phyloP scores from a whole-genome alignment of 306 rosid genomes.

The Pterocarpus santalinus region DNA sequence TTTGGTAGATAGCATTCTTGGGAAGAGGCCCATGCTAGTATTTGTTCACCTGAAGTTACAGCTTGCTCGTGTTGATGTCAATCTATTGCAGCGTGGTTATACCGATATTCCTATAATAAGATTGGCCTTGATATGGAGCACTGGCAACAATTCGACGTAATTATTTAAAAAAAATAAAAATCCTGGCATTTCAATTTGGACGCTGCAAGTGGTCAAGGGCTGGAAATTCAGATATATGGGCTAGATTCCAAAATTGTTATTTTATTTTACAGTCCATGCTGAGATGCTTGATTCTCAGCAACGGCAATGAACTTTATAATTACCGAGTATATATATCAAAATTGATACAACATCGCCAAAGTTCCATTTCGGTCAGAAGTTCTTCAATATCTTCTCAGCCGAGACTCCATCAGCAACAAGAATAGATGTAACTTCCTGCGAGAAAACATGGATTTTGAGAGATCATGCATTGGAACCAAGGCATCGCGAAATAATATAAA shows the following conservation, averaged over 20 bases:
- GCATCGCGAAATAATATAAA: neutral
- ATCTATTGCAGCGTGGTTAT: no score
- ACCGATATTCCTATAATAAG: neutral
- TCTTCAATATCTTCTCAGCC: conserved; percentile 84
- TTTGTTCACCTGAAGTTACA: no score
- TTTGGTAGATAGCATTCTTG: no score
- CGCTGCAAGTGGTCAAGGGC: conserved; percentile 21
- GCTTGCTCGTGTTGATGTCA: no score
- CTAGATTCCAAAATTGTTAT: conserved; percentile 52
- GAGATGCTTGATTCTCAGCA: conserved; percentile 61
- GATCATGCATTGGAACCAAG: conserved; percentile 14
- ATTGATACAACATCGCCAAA: conserved; percentile 64
- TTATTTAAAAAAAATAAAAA: neutral
- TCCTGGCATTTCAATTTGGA: neutral
- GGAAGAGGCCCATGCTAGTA: no score
- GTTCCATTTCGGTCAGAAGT: conserved; percentile 64
- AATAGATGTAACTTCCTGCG: conserved; percentile 94
- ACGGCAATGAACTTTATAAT: conserved; percentile 45
- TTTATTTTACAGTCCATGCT: conserved; percentile 59
- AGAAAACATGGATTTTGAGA: conserved; percentile 20
- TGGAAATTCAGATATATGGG: conserved; percentile 37
- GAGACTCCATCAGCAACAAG: conserved; percentile 87
- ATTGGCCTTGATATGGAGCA: neutral
- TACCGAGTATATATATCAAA: conserved; percentile 34
- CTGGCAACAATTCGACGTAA: neutral